These are phyloP conservation scores for Zygosaccharomyces pseudobailii DNA, from an alignment of 1,139 yeast genomes.

Conservation along the genomic window DNA sequence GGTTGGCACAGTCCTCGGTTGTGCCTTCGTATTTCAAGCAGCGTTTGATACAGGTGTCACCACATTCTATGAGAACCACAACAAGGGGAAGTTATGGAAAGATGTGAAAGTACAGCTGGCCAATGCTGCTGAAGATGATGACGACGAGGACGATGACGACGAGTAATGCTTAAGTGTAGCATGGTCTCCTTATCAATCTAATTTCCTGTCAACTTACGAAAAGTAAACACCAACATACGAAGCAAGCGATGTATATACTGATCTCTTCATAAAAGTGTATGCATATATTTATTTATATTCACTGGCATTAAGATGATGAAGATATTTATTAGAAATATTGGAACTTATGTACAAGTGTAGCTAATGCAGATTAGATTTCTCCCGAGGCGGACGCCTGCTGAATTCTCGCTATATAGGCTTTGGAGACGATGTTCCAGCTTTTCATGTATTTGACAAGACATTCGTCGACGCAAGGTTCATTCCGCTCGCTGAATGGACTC, in stretches of 20 bases:
- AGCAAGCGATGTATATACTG: constrained; percentile 4
- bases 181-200: neutral
- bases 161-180: neutral
- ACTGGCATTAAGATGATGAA: constrained; percentile 1
- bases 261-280: constrained; percentile 2
- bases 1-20: constrained; percentile 79
- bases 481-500: constrained; percentile 41
- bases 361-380: constrained; percentile 21
- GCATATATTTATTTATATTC: constrained; percentile 10
- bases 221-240: neutral
- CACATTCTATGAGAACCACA: constrained; percentile 78
- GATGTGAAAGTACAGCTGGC: constrained; percentile 71
- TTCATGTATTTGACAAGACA: constrained; percentile 87
- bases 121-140: constrained; percentile 55
- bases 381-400: constrained; percentile 44
- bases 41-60: constrained; percentile 77
- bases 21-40: constrained; percentile 88
- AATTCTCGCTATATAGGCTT: constrained; percentile 69
- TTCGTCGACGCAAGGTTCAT: constrained; percentile 60
- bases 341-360: constrained; percentile 7
- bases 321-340: neutral
- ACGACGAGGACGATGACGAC: constrained; percentile 48
- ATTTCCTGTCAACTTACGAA: neutral
- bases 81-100: constrained; percentile 96
- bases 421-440: constrained; percentile 82